Conservation (phyloP, 2,329 filamentous ascomycete genomes). For the Neofusicoccum sp. region DNA sequence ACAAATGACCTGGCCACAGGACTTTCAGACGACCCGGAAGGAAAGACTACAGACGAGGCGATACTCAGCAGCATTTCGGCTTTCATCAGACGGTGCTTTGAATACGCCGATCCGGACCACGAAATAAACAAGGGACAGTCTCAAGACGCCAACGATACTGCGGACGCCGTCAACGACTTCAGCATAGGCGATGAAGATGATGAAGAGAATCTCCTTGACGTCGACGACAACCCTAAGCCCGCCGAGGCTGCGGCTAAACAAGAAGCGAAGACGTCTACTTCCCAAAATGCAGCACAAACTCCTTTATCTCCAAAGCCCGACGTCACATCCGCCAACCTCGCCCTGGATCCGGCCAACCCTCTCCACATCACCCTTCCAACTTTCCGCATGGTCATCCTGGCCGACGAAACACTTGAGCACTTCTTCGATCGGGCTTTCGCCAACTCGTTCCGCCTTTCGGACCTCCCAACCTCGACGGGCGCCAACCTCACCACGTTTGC, state of each 20-base stretch:
- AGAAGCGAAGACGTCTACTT: constrained; percentile 27
- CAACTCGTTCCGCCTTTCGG: constrained; percentile 84
- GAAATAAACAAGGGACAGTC: constrained; percentile 50
- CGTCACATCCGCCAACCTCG: constrained; percentile 68
- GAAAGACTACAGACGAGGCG: constrained; percentile 65
- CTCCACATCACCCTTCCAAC: constrained; percentile 95
- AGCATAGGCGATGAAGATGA: constrained; percentile 71
- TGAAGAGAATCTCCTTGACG: constrained; percentile 60
- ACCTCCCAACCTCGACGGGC: constrained; percentile 60
- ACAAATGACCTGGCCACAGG: constrained; percentile 52
- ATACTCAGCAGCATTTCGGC: constrained; percentile 93
- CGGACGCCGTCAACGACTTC: constrained; percentile 61
- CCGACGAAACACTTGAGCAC: constrained; percentile 91
- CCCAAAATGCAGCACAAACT: constrained; percentile 21
- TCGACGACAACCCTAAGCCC: constrained; percentile 46
- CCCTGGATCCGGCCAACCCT: constrained; percentile 88
- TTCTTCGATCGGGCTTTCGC: constrained; percentile 98
- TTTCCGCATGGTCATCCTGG: constrained; percentile 97
- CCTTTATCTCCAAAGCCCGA: constrained; percentile 31
- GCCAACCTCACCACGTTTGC: constrained; percentile 85
- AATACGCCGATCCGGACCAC: constrained; percentile 94
- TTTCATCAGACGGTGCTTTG: constrained; percentile 94
- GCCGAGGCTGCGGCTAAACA: constrained; percentile 29
- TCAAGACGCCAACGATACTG: constrained; percentile 31
- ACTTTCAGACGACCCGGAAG: constrained; percentile 29